phyloP scores from a whole-genome alignment of 179 eudicot species.

The Camellia oleifera region DNA sequence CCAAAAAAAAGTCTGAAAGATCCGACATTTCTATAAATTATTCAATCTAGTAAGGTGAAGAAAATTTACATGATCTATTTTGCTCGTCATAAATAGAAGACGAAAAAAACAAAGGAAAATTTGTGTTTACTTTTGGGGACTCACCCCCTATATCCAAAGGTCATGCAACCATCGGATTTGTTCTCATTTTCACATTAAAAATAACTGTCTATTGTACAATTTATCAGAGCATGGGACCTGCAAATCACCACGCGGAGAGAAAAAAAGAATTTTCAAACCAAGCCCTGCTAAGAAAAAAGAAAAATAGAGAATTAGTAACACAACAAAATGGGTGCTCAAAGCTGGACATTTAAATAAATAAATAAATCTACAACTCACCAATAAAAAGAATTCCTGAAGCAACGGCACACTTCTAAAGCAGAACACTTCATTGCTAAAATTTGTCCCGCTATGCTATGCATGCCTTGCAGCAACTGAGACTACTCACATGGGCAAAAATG shows the following conservation, averaged over 20 bases:
- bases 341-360: neutral
- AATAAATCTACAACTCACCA: neutral
- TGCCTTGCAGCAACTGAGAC: conserved; percentile 1
- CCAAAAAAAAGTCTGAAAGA: too few relatives aligned
- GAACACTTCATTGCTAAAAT: neutral
- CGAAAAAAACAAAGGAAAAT: neutral
- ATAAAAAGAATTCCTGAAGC: neutral
- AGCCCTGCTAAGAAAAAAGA: neutral
- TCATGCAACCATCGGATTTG: too few relatives aligned
- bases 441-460: neutral
- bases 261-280: neutral
- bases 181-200: neutral
- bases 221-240: neutral
- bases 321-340: neutral
- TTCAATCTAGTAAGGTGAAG: neutral
- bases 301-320: neutral
- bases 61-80: neutral
- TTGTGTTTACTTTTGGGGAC: neutral
- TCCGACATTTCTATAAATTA: neutral
- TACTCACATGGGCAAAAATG: conserved; percentile 1
- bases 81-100: neutral
- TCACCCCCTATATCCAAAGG: neutral
- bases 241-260: neutral
- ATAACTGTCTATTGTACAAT: neutral
- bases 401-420: conserved; percentile 11